Percentiles rank a stretch among this genome's conserved stretches.
These are phyloP conservation scores for Phycomyces nitens DNA, from an alignment of 192 early-diverging fungal species.

Conservation along the genomic window DNA sequence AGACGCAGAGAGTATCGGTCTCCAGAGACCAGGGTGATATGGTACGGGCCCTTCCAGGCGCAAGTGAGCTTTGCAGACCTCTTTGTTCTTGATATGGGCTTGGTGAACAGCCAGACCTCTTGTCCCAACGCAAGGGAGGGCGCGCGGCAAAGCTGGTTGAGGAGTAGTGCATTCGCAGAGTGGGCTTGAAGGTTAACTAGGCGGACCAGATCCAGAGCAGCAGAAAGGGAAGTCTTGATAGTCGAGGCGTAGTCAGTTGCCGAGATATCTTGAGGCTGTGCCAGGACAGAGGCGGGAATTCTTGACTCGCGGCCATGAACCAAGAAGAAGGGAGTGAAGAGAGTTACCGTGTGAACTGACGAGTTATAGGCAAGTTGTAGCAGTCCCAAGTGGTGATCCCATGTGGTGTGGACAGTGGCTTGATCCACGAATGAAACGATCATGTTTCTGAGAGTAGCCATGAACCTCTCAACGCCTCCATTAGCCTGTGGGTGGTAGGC, in stretches of 20 bases:
- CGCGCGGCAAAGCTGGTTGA: background rate
- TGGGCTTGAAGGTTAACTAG: background rate
- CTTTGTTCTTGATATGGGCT: background rate
- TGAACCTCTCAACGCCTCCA: slow-evolving; percentile 19
- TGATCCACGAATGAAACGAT: slow-evolving; percentile 5
- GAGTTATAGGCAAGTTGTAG: background rate
- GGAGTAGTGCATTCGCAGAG: background rate
- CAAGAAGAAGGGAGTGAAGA: background rate
- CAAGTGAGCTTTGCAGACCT: background rate
- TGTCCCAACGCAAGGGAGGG: background rate
- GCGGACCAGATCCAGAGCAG: background rate
- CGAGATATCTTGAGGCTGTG: background rate
- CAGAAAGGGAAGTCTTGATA: background rate
- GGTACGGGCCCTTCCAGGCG: background rate
- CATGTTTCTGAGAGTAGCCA: slow-evolving; percentile 13
- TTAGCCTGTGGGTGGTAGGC: slow-evolving; percentile 27
- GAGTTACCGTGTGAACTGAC: background rate
- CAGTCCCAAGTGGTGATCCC: slow-evolving; percentile 2
- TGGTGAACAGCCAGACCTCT: background rate
- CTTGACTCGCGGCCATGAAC: background rate
- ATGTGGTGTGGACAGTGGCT: background rate
- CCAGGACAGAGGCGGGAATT: background rate
- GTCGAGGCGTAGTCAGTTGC: background rate
- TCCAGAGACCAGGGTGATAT: too few relatives aligned
- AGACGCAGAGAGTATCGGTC: too few relatives aligned